Conservation (phyloP, 768 basidiomycete species). For the Amanita molliuscula region DNA sequence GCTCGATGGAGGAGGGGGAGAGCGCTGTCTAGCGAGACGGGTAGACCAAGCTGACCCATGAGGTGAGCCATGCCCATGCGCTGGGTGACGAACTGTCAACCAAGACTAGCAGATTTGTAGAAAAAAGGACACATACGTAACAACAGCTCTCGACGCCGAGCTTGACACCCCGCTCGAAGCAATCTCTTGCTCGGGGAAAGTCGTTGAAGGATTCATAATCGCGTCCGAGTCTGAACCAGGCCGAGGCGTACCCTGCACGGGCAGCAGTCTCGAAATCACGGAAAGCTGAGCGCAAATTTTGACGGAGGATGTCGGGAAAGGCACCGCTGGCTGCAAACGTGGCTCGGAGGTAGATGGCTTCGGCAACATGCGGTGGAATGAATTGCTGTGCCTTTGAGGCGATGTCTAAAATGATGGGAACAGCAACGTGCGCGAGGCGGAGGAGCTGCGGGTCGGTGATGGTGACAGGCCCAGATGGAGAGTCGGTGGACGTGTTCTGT, state of each 20-base stretch:
- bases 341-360: constrained; percentile 70
- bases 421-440: constrained; percentile 51
- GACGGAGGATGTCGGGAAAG: constrained; percentile 51
- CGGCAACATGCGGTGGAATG: constrained; percentile 39
- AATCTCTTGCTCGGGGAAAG: constrained; percentile 60
- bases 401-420: constrained; percentile 53
- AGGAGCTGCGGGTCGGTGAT: constrained; percentile 52
- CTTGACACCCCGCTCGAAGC: constrained; percentile 77
- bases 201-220: constrained; percentile 91
- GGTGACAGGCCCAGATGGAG: constrained; percentile 38
- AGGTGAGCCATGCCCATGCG: constrained; percentile 91
- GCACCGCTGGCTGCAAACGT: constrained; percentile 65
- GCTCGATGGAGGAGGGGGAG: constrained; percentile 69
- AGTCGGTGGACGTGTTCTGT: constrained; percentile 25
- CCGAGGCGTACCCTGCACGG: constrained; percentile 60
- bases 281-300: constrained; percentile 75
- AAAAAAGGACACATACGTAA: constrained; percentile 44
- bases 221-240: constrained; percentile 87
- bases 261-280: constrained; percentile 84
- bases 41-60: constrained; percentile 73
- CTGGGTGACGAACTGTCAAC: constrained; percentile 25
- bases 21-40: constrained; percentile 41
- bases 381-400: constrained; percentile 22
- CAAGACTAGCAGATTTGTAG: constrained; percentile 4
- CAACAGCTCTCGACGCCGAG: constrained; percentile 68